phyloP scores from a whole-genome alignment of 2,329 filamentous ascomycete genomes.

The Clarireedia sp. region DNA sequence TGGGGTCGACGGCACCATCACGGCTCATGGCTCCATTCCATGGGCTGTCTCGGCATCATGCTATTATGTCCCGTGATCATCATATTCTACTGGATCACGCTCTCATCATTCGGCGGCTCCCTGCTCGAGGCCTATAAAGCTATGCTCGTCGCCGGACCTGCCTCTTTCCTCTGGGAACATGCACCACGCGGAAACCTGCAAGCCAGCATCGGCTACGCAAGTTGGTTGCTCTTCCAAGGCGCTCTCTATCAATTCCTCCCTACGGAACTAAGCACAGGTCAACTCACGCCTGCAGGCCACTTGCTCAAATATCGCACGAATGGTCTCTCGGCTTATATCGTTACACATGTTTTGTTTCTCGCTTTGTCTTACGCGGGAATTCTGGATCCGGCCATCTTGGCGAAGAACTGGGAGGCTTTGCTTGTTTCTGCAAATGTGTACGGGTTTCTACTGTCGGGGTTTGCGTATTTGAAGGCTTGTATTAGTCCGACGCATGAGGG shows the following conservation, averaged over 20 bases:
- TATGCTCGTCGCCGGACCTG: constrained; percentile 9
- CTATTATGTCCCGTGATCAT: constrained; percentile 17
- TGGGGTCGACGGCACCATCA: constrained; percentile 23
- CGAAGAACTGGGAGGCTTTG: constrained; percentile 36
- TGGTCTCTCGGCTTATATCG: constrained; percentile 34
- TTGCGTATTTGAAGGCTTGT: constrained; percentile 35
- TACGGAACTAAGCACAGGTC: constrained; percentile 30
- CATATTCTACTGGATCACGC: constrained; percentile 21
- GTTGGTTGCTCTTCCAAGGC: constrained; percentile 32
- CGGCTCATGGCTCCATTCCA: constrained; percentile 22
- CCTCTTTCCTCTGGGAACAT: constrained; percentile 14
- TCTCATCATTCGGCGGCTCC: constrained; percentile 19
- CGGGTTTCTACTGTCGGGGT: constrained; percentile 28
- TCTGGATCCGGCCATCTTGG: constrained; percentile 34
- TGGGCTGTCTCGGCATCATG: constrained; percentile 21
- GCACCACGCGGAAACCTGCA: constrained; percentile 12
- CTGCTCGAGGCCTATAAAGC: constrained; percentile 12
- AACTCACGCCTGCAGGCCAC: constrained; percentile 37
- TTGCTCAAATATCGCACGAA: constrained; percentile 38
- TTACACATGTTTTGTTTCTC: constrained; percentile 32
- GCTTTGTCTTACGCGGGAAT: constrained; percentile 24
- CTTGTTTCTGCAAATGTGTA: constrained; percentile 34
- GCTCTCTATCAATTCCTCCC: constrained; percentile 31
- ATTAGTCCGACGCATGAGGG: constrained; percentile 33
- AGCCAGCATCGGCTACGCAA: constrained; percentile 22